Base-by-base conservation (phyloP, 2,329 filamentous ascomycete species). In the Pseudocercospora macadamiae region DNA sequence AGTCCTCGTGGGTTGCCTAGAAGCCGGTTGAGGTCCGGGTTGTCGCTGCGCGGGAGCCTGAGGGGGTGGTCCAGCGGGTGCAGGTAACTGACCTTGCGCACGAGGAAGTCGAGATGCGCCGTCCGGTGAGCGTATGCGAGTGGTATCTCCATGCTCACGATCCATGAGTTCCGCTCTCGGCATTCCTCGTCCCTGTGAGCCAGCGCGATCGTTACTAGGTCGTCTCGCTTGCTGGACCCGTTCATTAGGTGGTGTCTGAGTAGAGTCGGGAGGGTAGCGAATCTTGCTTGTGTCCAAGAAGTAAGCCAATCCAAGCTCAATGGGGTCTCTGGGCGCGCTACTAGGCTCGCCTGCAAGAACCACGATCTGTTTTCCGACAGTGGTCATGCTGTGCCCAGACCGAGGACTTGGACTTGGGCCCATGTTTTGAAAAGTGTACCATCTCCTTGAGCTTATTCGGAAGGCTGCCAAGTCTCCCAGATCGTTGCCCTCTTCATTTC, bases 381-480 rank as follows among this genome's bases (percentile, higher is more conserved):
- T 88, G 2, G 95, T 97, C 95, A 99, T 97, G 74, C 92, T 97
- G 74, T 99, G 95, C 1, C 95, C 95, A 14, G 93, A 97, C 60
- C 95, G 85, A 28, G 95, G 88, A 2, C 93, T 97, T 0, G 95
- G 95, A 1, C 93, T 96, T 2, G 93, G 93, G 0, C 95, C 95
- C 95, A 99, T 99, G 72, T 99, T 99, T 72, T 99, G 95, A 76
- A 99, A 99, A 32, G 95, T 99, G 74, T 97, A 99, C 95, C 95
- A 99, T 60, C 95, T 86, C 64, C 91, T 87, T 9, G 92, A 92
- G 0, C 89, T 86, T 67, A 90, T 90, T 51, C 87, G 83, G 75
- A 91, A 91, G 8, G 95, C 95, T 2, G 95, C 93, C 42, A 99
- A 82, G 74, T 99, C 95, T 30, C 93, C 95, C 3, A 99, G 80